These are phyloP conservation scores for Capsicum pubescens DNA, from an alignment of 257 asterid genomes.

Conservation along the genomic window DNA sequence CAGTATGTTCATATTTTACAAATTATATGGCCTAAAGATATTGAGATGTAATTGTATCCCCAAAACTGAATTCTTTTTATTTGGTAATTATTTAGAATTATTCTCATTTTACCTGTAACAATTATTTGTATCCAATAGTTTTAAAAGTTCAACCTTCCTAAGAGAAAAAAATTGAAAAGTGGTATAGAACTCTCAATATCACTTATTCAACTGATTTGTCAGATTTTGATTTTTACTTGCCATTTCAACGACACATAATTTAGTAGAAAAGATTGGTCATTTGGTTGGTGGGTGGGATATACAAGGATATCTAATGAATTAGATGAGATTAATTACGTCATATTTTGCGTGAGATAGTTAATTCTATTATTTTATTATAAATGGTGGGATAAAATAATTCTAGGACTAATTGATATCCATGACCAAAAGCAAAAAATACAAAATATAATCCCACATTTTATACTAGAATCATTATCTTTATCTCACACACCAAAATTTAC, in stretches of 20 bases:
- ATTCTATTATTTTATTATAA: background rate
- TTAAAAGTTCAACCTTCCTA: background rate
- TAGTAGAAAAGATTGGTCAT: background rate
- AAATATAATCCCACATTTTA: background rate
- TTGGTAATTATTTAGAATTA: background rate
- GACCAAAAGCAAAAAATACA: background rate
- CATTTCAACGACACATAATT: background rate
- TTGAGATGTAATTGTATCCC: too few species aligned
- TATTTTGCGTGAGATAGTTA: too few species aligned
- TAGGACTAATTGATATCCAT: background rate
- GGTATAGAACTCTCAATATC: background rate
- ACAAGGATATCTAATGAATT: background rate
- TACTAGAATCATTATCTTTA: background rate
- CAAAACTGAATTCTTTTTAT: background rate
- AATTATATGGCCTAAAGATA: too few species aligned
- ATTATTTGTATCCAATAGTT: too few species aligned
- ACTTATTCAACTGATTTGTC: background rate
- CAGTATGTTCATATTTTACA: too few species aligned
- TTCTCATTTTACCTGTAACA: too few species aligned
- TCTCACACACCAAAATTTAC: background rate
- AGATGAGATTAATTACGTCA: background rate
- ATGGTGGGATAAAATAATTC: background rate
- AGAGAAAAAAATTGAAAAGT: background rate
- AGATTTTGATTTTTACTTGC: background rate
- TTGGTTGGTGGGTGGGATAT: background rate